Conservation (phyloP, 2,329 filamentous ascomycete genomes). For the Dactylellina leptospora region DNA sequence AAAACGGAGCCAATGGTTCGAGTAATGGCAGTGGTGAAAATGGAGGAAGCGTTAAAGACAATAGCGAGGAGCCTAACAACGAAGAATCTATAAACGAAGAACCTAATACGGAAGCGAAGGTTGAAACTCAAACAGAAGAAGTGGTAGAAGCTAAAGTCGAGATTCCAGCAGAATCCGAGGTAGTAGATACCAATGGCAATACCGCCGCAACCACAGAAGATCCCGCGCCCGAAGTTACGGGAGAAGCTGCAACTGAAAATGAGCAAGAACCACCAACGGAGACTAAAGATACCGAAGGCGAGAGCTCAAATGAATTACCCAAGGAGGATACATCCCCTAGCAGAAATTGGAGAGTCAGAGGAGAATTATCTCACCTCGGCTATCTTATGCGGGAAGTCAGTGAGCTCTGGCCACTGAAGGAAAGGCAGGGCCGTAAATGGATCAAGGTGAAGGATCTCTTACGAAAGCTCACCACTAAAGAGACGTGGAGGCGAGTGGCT, state of each 20-base stretch:
- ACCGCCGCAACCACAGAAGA: background rate
- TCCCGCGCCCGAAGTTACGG: background rate
- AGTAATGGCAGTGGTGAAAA: too few relatives aligned
- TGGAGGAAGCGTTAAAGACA: too few relatives aligned
- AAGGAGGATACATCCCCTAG: background rate
- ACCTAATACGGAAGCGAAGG: background rate
- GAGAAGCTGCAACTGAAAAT: too few relatives aligned
- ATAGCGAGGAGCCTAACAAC: too few relatives aligned
- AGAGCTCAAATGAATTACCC: too few relatives aligned
- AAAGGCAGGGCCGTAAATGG: slow-evolving; percentile 29
- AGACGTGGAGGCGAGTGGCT: slow-evolving; percentile 5
- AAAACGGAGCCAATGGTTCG: too few relatives aligned
- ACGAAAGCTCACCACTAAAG: slow-evolving; percentile 7
- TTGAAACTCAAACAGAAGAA: background rate
- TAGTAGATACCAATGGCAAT: background rate
- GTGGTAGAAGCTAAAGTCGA: background rate
- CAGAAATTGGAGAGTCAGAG: slow-evolving; percentile 12
- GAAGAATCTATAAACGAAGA: too few relatives aligned
- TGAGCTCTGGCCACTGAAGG: background rate
- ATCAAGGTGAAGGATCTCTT: slow-evolving; percentile 14
- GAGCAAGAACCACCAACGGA: background rate
- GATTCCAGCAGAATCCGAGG: background rate
- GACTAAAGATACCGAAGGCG: background rate
- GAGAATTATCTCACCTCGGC: slow-evolving; percentile 13
- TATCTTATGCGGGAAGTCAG: slow-evolving; percentile 3